phyloP scores from a whole-genome alignment of 306 rosid genomes.

The Sicyos edulis region DNA sequence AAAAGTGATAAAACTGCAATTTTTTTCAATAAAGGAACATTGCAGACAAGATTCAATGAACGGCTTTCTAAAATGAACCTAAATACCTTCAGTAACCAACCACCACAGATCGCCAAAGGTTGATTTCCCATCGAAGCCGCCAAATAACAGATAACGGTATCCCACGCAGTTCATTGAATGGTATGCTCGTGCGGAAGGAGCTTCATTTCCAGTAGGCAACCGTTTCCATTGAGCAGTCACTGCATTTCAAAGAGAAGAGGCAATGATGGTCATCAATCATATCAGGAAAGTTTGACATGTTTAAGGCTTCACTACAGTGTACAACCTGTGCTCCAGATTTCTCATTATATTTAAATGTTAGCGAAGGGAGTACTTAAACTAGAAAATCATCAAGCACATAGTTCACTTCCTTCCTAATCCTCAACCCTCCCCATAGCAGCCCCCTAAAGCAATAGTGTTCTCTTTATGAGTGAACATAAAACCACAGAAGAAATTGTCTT shows the following conservation, averaged over 20 bases:
- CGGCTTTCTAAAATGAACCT: slow-evolving; percentile 19
- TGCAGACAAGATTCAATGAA: slow-evolving; percentile 13
- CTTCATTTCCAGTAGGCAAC: slow-evolving; percentile 65
- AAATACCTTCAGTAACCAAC: slow-evolving; percentile 88
- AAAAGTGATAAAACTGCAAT: background rate
- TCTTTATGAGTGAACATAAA: background rate
- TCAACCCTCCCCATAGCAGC: background rate
- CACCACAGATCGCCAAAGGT: slow-evolving; percentile 94
- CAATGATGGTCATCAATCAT: background rate
- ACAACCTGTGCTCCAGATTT: background rate
- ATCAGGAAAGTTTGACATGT: slow-evolving; percentile 6
- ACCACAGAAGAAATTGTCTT: slow-evolving; percentile 1
- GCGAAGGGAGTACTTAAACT: background rate
- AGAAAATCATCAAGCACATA: background rate
- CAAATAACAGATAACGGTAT: slow-evolving; percentile 67
- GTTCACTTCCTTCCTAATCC: background rate
- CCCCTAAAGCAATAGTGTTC: background rate
- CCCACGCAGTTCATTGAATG: slow-evolving; percentile 75
- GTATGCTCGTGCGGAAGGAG: slow-evolving; percentile 96
- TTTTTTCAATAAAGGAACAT: background rate
- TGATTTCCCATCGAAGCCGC: slow-evolving; percentile 93
- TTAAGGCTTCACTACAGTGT: background rate
- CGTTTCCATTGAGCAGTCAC: slow-evolving; percentile 98
- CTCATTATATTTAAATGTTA: background rate
- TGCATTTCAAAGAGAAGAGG: slow-evolving; percentile 23